Evolutionary conservation across 2,329 filamentous ascomycete species (phyloP).

Genomic region (Cordyceps cateniannulata): DNA sequence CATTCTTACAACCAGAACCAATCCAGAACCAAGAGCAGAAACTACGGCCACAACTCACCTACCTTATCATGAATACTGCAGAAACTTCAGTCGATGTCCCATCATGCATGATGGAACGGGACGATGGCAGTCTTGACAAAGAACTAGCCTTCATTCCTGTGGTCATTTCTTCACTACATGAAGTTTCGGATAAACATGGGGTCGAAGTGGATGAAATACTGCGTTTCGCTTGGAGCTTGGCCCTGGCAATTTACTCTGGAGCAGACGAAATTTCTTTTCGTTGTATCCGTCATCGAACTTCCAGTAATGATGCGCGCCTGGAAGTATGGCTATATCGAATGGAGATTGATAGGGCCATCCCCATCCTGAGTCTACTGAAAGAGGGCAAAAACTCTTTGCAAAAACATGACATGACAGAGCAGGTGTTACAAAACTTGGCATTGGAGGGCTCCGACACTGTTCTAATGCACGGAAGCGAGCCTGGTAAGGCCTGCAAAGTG

Average conservation of each 20-base stretch:
- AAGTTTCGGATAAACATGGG: background rate
- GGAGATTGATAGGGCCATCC: background rate
- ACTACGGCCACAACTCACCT: background rate
- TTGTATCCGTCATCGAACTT: background rate
- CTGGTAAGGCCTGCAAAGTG: background rate
- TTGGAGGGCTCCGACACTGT: background rate
- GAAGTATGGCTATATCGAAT: background rate
- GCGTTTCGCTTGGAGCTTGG: background rate
- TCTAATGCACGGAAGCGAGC: background rate
- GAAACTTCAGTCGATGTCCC: background rate
- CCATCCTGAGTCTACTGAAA: background rate
- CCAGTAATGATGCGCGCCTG: background rate
- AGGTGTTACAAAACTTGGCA: background rate
- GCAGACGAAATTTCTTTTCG: background rate
- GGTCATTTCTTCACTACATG: background rate
- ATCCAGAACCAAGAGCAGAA: background rate
- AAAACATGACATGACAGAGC: background rate
- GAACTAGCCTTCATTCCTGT: background rate
- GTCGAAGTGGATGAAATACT: background rate
- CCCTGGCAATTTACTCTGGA: background rate
- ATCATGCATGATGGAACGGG: background rate
- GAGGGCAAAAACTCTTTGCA: background rate
- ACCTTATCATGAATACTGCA: background rate
- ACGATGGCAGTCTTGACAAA: background rate
- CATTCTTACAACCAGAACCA: background rate